Evolutionary conservation across 1,284 basidiomycete genomes (phyloP), one percentile per base, ranked within the genome.

Genomic region (Moniliella sp.): DNA sequence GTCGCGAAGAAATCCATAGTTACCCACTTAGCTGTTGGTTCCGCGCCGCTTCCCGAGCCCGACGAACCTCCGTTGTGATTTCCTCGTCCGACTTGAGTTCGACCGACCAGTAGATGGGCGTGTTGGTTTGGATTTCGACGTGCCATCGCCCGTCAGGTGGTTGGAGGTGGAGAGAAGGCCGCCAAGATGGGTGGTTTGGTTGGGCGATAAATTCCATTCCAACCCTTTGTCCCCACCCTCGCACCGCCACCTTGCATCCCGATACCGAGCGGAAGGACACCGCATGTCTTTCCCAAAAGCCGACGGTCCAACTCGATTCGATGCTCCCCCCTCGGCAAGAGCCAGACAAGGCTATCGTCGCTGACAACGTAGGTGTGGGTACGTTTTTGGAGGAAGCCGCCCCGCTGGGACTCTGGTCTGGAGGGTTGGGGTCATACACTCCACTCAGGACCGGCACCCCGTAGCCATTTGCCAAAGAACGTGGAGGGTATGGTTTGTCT

Each of bases 401-500:
- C 41, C 3, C 42, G 31, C 16, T n/a, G n/a, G n/a, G n/a, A n/a
- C n/a, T n/a, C n/a, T n/a, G n/a, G n/a, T 28, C 12, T 25, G 2
- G 1, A 10, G 23, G 25, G 1, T 11, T 25, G n/a, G 18, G 18
- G 12, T 32, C 31, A 15, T 32, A 21, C 4, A 9, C 7, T 5
- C 23, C 31, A 8, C 15, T 5, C 5, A 5, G 12, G 15, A 35
- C 26, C 9, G 15, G 18, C 10, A 34, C 35, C 12, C 79, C 73
- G 10, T 46, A 1, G 43, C 45, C 0, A 86, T 65, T 57, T 82
- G 83, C 64, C 83, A 73, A 2, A 97, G 63, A 23, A 76, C 71
- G 3, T 82, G 78, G 17, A 94, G 67, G 0, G 81, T 79, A 50
- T 93, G 84, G 2, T 88, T 65, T 0, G 84, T 93, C 57, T 97